These are phyloP conservation scores for Zostera marina DNA, from an alignment of 116 monocot genomes.

Conservation along the genomic window DNA sequence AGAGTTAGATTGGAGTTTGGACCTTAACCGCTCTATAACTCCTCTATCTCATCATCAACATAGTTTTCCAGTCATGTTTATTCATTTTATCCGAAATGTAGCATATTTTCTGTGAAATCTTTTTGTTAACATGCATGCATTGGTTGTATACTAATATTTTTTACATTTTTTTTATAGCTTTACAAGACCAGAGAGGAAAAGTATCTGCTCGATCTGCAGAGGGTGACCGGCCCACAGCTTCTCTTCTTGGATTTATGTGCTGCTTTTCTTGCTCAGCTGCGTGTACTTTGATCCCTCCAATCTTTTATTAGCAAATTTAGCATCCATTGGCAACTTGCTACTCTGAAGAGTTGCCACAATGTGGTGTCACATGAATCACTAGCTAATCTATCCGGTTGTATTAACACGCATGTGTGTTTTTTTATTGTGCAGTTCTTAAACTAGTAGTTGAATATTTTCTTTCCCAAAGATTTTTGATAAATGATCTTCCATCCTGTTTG, in stretches of 20 bases:
- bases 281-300: conserved; percentile 5
- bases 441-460: too few relatives aligned
- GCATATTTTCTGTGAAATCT: neutral
- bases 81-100: neutral
- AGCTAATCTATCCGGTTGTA: neutral
- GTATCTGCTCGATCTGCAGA: conserved; percentile 22
- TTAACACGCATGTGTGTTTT: neutral
- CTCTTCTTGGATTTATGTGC: conserved; percentile 21
- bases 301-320: neutral
- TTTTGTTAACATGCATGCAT: neutral
- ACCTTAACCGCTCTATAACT: too few relatives aligned
- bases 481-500: too few relatives aligned
- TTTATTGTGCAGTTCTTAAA: neutral
- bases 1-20: too few relatives aligned
- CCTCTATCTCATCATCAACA: neutral
- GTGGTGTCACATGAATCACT: conserved; percentile 1
- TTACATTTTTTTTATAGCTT: conserved; percentile 6
- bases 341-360: neutral
- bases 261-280: conserved; percentile 19
- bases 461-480: too few relatives aligned
- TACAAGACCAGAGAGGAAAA: conserved; percentile 24
- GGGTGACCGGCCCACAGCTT: conserved; percentile 17
- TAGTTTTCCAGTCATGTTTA: neutral
- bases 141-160: neutral
- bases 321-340: conserved; percentile 3